Evolutionary conservation across 805 yeast genomes (phyloP).

Genomic region (Isabelozyma rhagii): DNA sequence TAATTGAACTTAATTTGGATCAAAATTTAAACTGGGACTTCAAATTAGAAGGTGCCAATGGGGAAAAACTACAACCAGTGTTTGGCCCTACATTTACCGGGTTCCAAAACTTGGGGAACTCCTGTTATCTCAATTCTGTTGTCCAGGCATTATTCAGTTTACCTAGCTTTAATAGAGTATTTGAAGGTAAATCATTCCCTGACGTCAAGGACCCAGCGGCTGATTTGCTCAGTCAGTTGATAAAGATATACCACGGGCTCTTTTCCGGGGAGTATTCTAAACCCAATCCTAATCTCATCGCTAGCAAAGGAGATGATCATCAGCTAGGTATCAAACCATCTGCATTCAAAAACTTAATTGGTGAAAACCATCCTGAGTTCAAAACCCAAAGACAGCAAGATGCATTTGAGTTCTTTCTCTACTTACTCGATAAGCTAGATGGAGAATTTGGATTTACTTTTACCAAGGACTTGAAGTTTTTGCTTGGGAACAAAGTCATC

Average conservation of each 20-base stretch:
- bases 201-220: constrained; percentile 49
- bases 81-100: constrained; percentile 83
- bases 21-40: constrained; percentile 95
- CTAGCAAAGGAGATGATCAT: constrained; percentile 44
- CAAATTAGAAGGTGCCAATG: constrained; percentile 68
- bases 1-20: constrained; percentile 87
- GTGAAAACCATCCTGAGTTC: constrained; percentile 78
- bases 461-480: constrained; percentile 59
- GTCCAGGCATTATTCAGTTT: constrained; percentile 65
- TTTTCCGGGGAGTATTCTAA: constrained; percentile 68
- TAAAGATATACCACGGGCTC: constrained; percentile 78
- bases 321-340: constrained; percentile 78
- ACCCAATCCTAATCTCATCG: constrained; percentile 38
- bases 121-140: constrained; percentile 85
- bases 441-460: constrained; percentile 42
- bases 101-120: constrained; percentile 83
- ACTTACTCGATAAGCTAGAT: constrained; percentile 63
- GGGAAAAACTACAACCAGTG: constrained; percentile 60
- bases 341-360: constrained; percentile 72
- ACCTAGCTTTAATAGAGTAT: constrained; percentile 33
- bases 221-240: constrained; percentile 70
- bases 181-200: constrained; percentile 32
- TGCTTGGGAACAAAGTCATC: constrained; percentile 60
- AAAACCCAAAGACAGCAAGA: constrained; percentile 90
- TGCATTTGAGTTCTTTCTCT: constrained; percentile 83